Evolutionary conservation across 164 flowering plant species (phyloP).

Genomic region (Annona cherimola): DNA sequence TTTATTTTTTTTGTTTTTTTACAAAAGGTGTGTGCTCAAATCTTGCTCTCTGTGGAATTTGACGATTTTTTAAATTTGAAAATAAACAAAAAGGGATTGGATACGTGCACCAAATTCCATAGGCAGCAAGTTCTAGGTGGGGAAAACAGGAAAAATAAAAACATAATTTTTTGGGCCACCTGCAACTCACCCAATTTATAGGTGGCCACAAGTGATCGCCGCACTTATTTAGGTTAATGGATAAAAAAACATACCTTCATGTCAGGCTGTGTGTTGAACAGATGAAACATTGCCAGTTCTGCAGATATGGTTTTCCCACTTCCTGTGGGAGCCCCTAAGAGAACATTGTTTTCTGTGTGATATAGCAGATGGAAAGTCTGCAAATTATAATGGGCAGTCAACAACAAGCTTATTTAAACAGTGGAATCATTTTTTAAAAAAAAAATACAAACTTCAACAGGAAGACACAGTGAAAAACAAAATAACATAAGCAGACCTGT

Average conservation of each 20-base stretch:
- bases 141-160: too few species aligned
- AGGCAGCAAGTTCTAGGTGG: too few species aligned
- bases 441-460: background rate
- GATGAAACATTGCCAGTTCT: constrained; percentile 98
- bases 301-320: constrained; percentile 99
- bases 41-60: too few species aligned
- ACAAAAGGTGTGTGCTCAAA: too few species aligned
- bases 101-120: too few species aligned
- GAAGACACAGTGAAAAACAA: background rate
- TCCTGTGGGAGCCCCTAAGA: constrained; percentile 98
- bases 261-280: constrained; percentile 91
- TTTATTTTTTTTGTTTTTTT: too few species aligned
- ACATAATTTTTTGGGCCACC: too few species aligned
- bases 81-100: too few species aligned
- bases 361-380: constrained; percentile 91
- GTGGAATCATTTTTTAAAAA: background rate
- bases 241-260: constrained; percentile 64
- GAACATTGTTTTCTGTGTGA: constrained; percentile 87
- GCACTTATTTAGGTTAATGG: background rate
- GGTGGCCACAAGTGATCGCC: background rate
- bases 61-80: too few species aligned
- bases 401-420: background rate
- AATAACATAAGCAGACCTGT: constrained; percentile 46
- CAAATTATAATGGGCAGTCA: constrained; percentile 12
- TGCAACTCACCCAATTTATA: background rate